These are phyloP conservation scores for Spergularia marina DNA, from an alignment of 148 eudicot species.

Conservation along the genomic window DNA sequence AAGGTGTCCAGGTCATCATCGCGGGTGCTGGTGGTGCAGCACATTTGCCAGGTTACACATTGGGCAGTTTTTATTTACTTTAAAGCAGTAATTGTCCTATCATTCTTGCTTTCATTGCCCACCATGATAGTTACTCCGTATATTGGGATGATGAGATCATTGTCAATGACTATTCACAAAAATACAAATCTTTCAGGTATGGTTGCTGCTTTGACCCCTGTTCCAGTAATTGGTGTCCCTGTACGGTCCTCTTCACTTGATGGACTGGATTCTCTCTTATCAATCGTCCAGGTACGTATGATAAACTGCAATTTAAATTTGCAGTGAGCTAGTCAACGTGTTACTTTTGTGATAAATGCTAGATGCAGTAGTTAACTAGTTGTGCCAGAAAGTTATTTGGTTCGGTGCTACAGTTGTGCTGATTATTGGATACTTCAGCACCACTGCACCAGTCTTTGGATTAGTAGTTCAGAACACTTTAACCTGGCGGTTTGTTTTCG, in stretches of 20 bases:
- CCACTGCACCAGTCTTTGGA: background rate
- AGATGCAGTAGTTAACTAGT: too few relatives aligned
- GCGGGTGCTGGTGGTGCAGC: conserved; percentile 99
- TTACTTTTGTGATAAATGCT: background rate
- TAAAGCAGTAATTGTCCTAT: too few relatives aligned
- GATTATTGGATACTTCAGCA: background rate
- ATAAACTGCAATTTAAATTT: background rate
- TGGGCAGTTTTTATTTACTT: background rate
- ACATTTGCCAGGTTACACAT: conserved; percentile 83
- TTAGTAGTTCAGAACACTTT: background rate
- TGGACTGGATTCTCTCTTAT: conserved; percentile 90
- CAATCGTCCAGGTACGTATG: conserved; percentile 79
- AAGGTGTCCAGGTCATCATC: conserved; percentile 83
- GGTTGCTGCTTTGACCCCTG: conserved; percentile 94
- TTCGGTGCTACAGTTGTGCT: background rate
- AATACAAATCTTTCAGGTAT: conserved; percentile 49
- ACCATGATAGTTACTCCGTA: background rate
- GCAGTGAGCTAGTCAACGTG: background rate
- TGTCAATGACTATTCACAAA: background rate
- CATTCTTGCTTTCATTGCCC: background rate
- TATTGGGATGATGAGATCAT: background rate
- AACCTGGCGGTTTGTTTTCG: too few relatives aligned
- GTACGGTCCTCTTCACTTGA: conserved; percentile 76
- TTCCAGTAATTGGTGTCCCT: conserved; percentile 96
- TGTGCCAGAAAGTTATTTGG: background rate